A percentile compares a stretch with the other conserved stretches of the same genome.
These are phyloP conservation scores for Xerocomellus chrysenteron DNA, from an alignment of 768 basidiomycete genomes.

Conservation along the genomic window DNA sequence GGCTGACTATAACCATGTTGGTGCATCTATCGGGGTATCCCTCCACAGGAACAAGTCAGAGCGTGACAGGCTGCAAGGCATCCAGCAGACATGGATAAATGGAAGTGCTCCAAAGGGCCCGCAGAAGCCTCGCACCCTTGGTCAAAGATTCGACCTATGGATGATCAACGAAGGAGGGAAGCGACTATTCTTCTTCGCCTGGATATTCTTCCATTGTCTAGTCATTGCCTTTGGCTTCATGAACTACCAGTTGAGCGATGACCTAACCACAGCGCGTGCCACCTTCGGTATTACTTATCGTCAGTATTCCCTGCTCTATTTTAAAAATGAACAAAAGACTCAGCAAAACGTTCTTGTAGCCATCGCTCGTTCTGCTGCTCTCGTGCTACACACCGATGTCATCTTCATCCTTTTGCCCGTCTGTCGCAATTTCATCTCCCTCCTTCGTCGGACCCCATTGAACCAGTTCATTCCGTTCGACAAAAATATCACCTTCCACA, in stretches of 20 bases:
- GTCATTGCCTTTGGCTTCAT: slow-evolving; percentile 76
- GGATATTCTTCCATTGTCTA: slow-evolving; percentile 77
- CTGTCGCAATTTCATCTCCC: slow-evolving; percentile 91
- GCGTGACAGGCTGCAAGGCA: slow-evolving; percentile 76
- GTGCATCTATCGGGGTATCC: slow-evolving; percentile 36
- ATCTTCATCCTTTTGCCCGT: slow-evolving; percentile 93
- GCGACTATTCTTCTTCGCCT: slow-evolving; percentile 74
- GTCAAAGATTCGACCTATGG: slow-evolving; percentile 66
- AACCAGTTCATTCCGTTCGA: slow-evolving; percentile 90
- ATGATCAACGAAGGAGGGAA: slow-evolving; percentile 92
- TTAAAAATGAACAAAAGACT: neutral
- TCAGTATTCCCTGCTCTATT: slow-evolving; percentile 35
- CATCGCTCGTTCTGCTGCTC: slow-evolving; percentile 84
- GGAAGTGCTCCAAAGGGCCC: slow-evolving; percentile 26
- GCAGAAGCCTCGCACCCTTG: slow-evolving; percentile 39
- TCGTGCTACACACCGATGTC: slow-evolving; percentile 88
- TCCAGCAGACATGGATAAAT: slow-evolving; percentile 61
- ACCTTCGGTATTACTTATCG: slow-evolving; percentile 78
- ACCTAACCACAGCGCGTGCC: slow-evolving; percentile 60
- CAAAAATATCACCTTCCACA: slow-evolving; percentile 90
- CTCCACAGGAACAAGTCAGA: slow-evolving; percentile 88
- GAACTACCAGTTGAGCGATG: slow-evolving; percentile 80
- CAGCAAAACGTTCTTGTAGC: slow-evolving; percentile 41
- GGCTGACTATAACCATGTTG: slow-evolving; percentile 30
- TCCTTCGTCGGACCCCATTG: slow-evolving; percentile 82